Evolutionary conservation across 179 eudicot species (phyloP), one percentile per base, ranked within the genome.

Genomic region (Dionaea muscipula): DNA sequence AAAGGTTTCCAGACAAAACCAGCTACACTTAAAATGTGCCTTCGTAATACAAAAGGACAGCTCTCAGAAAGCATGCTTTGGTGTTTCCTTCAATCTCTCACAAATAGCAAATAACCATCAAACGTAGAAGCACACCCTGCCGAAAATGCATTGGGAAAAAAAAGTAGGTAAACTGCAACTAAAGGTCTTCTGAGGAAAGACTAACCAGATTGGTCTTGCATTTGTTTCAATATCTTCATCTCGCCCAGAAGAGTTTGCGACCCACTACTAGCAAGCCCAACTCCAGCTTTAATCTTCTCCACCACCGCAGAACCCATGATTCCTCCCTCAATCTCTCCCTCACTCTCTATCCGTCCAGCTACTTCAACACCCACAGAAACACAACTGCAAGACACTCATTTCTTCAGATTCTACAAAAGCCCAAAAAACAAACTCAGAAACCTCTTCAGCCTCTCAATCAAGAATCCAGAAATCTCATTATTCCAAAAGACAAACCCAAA

Each of bases 191-290:
- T n/a, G n/a, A n/a, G n/a, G 23, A 63, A 33, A 35, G 48, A 56
- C 75, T 44, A 52, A 85, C 96, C 94, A 73, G 79, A 65, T 38
- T 87, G 86, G 40, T 85, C 96, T 68, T 80, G 94, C 82, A 84
- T 82, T 78, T 79, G 86, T 44, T 84, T 86, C 66, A 87, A 67
- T 82, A 48, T 14, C 53, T 48, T 48, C 86, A 88, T 80, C 55
- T 85, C 94, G 58, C 85, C 96, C 65, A 82, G 79, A 19, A 88
- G 51, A 67, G 65, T 76, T 22, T 74, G 72, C 56, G 61, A 23
- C 45, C 77, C 61, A 53, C 89, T 78, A 57, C 60, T 50, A 39
- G 67, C 68, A 64, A 73, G 49, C 19, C 81, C 77, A 45, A 24
- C 51, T 48, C 53, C 53, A 51, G 78, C 80, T 22, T 63, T 58